Conservation (phyloP, 306 rosid genomes). For the Elaeagnus macrophylla region DNA sequence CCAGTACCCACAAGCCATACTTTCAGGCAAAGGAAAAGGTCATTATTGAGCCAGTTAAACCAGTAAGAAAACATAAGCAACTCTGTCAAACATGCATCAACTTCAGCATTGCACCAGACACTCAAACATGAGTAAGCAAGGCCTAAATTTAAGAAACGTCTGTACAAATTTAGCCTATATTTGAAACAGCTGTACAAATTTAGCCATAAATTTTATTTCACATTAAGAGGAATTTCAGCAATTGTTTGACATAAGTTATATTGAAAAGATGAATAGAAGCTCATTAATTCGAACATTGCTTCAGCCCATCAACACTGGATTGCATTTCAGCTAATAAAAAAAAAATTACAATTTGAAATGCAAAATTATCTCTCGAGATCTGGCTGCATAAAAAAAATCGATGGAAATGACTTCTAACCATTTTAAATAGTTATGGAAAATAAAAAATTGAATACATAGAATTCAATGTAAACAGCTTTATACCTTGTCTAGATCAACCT, state of each 20-base stretch:
- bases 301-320: too few relatives aligned
- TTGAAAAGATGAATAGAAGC: too few relatives aligned
- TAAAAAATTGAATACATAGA: background rate
- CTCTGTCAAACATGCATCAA: background rate
- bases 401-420: background rate
- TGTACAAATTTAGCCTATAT: too few relatives aligned
- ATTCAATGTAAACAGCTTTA: too few relatives aligned
- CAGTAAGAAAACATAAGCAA: background rate
- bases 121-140: background rate
- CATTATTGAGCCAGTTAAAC: background rate
- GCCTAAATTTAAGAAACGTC: background rate
- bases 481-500: conserved; percentile 80
- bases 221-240: background rate
- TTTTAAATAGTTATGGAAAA: background rate
- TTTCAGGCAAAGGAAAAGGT: background rate
- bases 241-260: too few relatives aligned
- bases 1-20: background rate
- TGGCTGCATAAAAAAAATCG: background rate
- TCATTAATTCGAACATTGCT: too few relatives aligned
- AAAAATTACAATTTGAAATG: background rate
- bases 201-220: background rate
- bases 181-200: too few relatives aligned
- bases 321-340: background rate
- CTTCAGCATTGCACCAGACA: background rate
- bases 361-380: background rate